Conservation (phyloP, 139 green algal species). For the Chlorella sp. region DNA sequence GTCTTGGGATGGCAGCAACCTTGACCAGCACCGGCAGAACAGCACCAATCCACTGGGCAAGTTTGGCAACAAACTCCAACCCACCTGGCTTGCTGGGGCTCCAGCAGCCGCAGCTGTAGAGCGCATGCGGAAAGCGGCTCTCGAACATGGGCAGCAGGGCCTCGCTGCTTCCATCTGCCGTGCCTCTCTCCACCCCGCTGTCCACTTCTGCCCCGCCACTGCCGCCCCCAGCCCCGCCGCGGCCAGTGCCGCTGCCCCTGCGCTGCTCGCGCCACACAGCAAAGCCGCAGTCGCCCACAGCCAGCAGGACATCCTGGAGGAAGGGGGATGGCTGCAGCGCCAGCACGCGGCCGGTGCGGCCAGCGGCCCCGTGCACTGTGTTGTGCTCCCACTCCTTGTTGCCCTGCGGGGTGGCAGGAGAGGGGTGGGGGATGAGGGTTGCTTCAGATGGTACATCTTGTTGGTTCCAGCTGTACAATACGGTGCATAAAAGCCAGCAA, state of each 20-base stretch:
- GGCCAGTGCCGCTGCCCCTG: not conserved
- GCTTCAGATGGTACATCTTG: no score
- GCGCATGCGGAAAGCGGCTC: conserved; percentile 58
- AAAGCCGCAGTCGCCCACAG: conserved; percentile 82
- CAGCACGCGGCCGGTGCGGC: conserved; percentile 69
- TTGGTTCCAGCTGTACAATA: no score
- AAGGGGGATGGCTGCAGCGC: conserved; percentile 82
- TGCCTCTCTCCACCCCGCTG: no score
- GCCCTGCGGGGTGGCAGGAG: not conserved
- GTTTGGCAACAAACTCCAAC: not conserved
- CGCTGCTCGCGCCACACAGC: conserved; percentile 67
- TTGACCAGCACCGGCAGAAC: no score
- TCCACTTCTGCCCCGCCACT: not conserved
- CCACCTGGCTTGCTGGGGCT: conserved; percentile 79
- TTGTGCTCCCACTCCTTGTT: not conserved
- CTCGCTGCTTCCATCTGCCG: not conserved
- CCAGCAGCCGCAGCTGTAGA: conserved; percentile 86
- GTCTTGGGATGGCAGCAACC: no score
- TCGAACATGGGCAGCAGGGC: conserved; percentile 65
- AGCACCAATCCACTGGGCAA: no score
- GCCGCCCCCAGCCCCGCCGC: not conserved
- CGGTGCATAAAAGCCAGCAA: not conserved
- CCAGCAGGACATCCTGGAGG: conserved; percentile 83
- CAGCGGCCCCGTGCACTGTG: conserved; percentile 41
- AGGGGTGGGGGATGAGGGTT: not conserved